Evolutionary conservation across 1,284 basidiomycete genomes (phyloP).

Genomic region (Pseudozyma sp.): DNA sequence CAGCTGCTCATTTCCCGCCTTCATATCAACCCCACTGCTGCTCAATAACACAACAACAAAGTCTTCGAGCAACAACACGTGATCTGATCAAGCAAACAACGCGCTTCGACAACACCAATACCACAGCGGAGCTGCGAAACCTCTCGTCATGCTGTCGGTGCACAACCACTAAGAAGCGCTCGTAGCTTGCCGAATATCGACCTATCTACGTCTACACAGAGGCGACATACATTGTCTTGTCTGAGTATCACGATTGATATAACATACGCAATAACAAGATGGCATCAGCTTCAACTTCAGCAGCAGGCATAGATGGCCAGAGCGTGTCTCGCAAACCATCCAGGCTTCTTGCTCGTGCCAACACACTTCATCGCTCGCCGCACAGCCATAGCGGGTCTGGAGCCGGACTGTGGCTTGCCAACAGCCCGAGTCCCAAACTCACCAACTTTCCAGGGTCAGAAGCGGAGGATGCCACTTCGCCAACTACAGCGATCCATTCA

Average conservation of each 20-base stretch:
- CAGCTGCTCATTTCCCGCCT: neutral
- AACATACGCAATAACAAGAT: conserved; percentile 7
- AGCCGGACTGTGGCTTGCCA: conserved; percentile 47
- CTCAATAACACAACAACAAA: neutral
- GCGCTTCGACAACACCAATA: neutral
- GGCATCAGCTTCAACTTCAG: conserved; percentile 25
- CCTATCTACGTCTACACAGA: neutral
- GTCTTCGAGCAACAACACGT: neutral
- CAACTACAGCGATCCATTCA: neutral
- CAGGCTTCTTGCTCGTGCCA: conserved; percentile 33
- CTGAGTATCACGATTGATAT: neutral
- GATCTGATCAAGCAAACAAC: neutral
- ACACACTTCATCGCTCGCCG: conserved; percentile 40
- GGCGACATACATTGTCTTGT: neutral
- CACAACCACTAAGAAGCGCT: neutral
- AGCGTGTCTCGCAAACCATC: conserved; percentile 32
- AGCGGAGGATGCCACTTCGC: neutral
- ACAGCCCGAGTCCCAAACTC: conserved; percentile 30
- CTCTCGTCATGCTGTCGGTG: neutral
- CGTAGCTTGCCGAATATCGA: neutral
- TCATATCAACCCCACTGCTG: neutral
- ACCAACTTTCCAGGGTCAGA: conserved; percentile 9
- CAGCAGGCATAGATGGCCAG: conserved; percentile 10
- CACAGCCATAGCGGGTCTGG: conserved; percentile 50
- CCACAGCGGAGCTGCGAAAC: neutral